Evolutionary conservation across 768 basidiomycete species (phyloP).

Genomic region (Gloeostereum incarnatum): DNA sequence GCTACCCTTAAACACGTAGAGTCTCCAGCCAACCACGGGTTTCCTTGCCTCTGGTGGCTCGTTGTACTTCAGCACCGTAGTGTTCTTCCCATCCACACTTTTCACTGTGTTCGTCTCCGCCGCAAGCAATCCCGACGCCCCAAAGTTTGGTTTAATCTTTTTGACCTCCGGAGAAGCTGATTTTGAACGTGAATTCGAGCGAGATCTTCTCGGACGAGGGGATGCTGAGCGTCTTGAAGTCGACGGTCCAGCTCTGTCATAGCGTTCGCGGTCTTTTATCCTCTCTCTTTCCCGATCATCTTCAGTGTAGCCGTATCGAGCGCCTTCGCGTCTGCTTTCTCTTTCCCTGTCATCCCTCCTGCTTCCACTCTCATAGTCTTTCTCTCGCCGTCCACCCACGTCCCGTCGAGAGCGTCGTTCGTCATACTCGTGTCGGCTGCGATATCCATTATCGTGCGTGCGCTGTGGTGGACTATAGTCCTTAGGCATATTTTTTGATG

Average conservation of each 20-base stretch:
- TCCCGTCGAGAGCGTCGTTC: neutral
- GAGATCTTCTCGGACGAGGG: too few species aligned
- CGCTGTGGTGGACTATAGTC: too few species aligned
- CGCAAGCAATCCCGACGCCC: constrained; percentile 80
- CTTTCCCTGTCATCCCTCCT: constrained; percentile 8
- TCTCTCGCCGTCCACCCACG: too few species aligned
- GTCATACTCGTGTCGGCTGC: neutral
- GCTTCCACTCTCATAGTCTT: constrained; percentile 10
- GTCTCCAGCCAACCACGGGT: constrained; percentile 80
- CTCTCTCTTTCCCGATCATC: constrained; percentile 33
- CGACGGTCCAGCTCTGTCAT: constrained; percentile 22
- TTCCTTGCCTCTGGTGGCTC: constrained; percentile 98
- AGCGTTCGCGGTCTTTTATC: constrained; percentile 33
- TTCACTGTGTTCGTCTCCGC: constrained; percentile 93
- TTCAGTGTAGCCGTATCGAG: constrained; percentile 20
- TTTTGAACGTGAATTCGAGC: constrained; percentile 27
- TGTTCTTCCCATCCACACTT: constrained; percentile 56
- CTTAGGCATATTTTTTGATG: too few species aligned
- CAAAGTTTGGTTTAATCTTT: constrained; percentile 86
- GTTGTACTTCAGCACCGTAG: constrained; percentile 89
- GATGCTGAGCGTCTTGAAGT: constrained; percentile 57
- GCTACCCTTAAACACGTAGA: constrained; percentile 95
- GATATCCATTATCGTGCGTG: too few species aligned
- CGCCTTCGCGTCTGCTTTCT: constrained; percentile 8
- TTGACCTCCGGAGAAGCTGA: constrained; percentile 33